Base-by-base conservation (phyloP, 2,329 filamentous ascomycete genomes). In the Boeremia exigua region DNA sequence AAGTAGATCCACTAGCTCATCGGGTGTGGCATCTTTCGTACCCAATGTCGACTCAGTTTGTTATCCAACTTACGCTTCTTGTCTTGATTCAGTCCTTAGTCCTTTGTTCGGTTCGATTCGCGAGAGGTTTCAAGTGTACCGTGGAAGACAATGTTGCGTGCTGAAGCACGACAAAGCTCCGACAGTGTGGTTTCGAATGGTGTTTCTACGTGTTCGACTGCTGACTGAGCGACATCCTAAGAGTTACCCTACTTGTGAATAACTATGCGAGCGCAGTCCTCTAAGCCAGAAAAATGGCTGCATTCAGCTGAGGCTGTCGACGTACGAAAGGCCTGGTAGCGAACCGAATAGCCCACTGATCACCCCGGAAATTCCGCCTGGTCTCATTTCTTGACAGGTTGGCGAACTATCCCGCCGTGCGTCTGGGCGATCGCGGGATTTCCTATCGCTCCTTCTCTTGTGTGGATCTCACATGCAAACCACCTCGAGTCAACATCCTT, bases 371-470 rank as follows among this genome's bases (percentile, higher is more conserved):
- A 25, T 36, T 30, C 19, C 6, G 33, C 23, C 36, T 34, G 19
- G 14, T 34, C 32, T 27, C 8, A 23, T 28, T 38, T 23, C 23
- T 14, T 29, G n/a, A 32, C 12, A 14, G 12, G 6, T 10, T 23
- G 17, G 19, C 34, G 40, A n/a, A 28, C 19, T 25, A 12, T 30
- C 39, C 15, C 23, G 33, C 17, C 3, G n/a, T 28, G 32, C 14
- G 36, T 40, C 38, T 8, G 19, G 9, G 15, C 14, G 42, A 33
- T 28, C 37, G 37, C n/a, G 19, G 25, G 14, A 7, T 11, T 28
- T 32, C 42, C 23, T 38, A 29, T 43, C 53, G 47, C 53, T 27
- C 42, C 42, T 51, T 47, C 32, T 51, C 32, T 34, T 29, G 6
- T 23, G 14, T 11, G 28, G n/a, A 45, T 39, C 40, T 28, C 28